These are phyloP conservation scores for Scedosporium minutisporum DNA, from an alignment of 2,329 filamentous ascomycete species.

Conservation along the genomic window DNA sequence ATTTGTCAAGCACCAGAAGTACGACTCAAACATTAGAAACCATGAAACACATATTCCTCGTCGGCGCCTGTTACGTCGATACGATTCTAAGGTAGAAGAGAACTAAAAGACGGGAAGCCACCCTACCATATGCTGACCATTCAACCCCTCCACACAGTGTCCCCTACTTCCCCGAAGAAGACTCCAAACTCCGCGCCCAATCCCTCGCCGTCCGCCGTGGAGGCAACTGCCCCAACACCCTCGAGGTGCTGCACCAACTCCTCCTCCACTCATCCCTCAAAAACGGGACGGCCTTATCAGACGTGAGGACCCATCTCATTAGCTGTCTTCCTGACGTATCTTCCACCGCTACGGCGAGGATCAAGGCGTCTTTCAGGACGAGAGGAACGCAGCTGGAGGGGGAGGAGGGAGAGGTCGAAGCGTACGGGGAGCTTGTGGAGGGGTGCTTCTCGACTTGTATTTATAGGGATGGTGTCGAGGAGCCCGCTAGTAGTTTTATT, in stretches of 20 bases:
- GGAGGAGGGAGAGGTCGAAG: neutral
- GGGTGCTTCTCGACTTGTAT: constrained; percentile 46
- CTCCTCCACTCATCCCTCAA: constrained; percentile 16
- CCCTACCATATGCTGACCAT: neutral
- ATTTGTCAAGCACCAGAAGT: too few relatives aligned
- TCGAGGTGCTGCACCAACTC: constrained; percentile 61
- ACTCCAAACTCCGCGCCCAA: constrained; percentile 62
- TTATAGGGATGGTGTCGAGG: constrained; percentile 41
- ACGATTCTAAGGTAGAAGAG: constrained; percentile 53
- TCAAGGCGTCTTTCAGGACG: constrained; percentile 44
- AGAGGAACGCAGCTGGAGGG: neutral
- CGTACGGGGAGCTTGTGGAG: constrained; percentile 7
- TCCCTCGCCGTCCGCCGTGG: constrained; percentile 51
- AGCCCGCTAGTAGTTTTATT: constrained; percentile 61
- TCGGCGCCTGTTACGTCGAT: constrained; percentile 62
- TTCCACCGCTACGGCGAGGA: constrained; percentile 40
- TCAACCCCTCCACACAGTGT: constrained; percentile 33
- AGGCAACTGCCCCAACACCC: constrained; percentile 63
- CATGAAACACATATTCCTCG: constrained; percentile 50
- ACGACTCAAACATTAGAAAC: neutral
- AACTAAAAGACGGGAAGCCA: neutral
- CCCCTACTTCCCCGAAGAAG: constrained; percentile 57
- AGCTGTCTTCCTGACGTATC: constrained; percentile 42
- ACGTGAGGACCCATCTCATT: constrained; percentile 32
- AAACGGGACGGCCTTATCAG: neutral